Percentiles rank a stretch among this genome's conserved stretches.
phyloP scores from a whole-genome alignment of 177 flowering plant genomes.

The Vitis hybrid region DNA sequence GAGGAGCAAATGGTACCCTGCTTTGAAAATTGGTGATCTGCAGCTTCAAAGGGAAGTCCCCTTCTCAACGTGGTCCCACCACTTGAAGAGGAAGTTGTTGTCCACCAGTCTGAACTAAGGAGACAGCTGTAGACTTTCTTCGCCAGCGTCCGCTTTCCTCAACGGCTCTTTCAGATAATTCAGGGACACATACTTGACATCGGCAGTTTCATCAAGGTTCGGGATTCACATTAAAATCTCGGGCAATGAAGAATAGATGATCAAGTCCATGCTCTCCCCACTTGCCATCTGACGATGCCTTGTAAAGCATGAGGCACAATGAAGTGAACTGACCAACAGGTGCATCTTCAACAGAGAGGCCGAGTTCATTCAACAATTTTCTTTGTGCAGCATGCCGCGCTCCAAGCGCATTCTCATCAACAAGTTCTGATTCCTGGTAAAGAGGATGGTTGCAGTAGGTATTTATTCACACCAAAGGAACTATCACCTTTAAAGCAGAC shows the following conservation, averaged over 20 bases:
- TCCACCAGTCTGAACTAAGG: slow-evolving; percentile 95
- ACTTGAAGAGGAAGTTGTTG: slow-evolving; percentile 86
- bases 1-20: too few species aligned
- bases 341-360: slow-evolving; percentile 81
- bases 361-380: slow-evolving; percentile 92
- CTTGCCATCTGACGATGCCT: slow-evolving; percentile 98
- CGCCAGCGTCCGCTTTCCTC: slow-evolving; percentile 89
- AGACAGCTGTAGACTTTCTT: slow-evolving; percentile 82
- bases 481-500: too few species aligned
- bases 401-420: slow-evolving; percentile 72
- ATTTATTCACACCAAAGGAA: slow-evolving; percentile 25
- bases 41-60: slow-evolving; percentile 62
- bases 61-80: slow-evolving; percentile 93
- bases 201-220: slow-evolving; percentile 93
- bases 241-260: slow-evolving; percentile 91
- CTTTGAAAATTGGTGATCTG: slow-evolving; percentile 28
- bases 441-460: slow-evolving; percentile 99
- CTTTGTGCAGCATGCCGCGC: slow-evolving; percentile 95
- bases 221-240: slow-evolving; percentile 68
- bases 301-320: slow-evolving; percentile 86
- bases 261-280: slow-evolving; percentile 99
- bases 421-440: slow-evolving; percentile 92
- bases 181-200: slow-evolving; percentile 70
- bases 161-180: slow-evolving; percentile 79
- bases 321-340: slow-evolving; percentile 84